Conservation (phyloP, 176 grass and related monocot genomes). For the Rhynchospora breviuscula region DNA sequence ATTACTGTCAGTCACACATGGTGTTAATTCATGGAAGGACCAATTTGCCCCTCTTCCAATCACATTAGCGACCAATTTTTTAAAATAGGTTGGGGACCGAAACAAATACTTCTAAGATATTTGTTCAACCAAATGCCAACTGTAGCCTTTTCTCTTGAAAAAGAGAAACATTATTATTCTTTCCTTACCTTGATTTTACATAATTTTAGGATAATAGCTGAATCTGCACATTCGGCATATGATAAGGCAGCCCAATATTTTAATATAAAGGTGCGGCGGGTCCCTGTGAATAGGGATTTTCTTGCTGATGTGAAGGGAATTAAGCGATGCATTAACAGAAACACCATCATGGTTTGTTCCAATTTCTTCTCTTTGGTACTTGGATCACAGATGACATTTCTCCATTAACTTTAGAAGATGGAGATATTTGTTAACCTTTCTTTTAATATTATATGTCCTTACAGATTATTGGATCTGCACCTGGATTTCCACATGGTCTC, state of each 20-base stretch:
- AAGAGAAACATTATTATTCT: background rate
- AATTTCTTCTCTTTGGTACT: slow-evolving; percentile 8
- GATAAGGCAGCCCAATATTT: slow-evolving; percentile 62
- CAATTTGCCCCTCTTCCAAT: no score
- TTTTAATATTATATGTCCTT: slow-evolving; percentile 21
- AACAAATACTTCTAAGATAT: no score
- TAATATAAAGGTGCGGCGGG: slow-evolving; percentile 89
- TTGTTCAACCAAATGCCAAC: background rate
- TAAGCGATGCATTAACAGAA: slow-evolving; percentile 72
- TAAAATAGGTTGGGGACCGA: no score
- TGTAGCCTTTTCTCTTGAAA: background rate
- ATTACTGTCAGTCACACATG: no score
- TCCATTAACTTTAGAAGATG: background rate
- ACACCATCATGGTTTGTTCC: slow-evolving; percentile 81
- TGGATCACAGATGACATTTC: background rate
- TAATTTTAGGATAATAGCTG: slow-evolving; percentile 55
- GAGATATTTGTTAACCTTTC: slow-evolving; percentile 2
- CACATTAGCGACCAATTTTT: no score
- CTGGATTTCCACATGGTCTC: slow-evolving; percentile 90
- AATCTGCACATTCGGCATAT: slow-evolving; percentile 83
- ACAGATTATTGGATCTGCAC: slow-evolving; percentile 95
- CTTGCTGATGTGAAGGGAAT: slow-evolving; percentile 95
- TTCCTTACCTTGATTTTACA: background rate
- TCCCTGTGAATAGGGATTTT: slow-evolving; percentile 93
- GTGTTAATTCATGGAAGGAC: no score